A percentile compares a stretch with the other conserved stretches of the same genome.
phyloP scores from a whole-genome alignment of 352 stramenopile genomes.

The Phytophthora quininea region DNA sequence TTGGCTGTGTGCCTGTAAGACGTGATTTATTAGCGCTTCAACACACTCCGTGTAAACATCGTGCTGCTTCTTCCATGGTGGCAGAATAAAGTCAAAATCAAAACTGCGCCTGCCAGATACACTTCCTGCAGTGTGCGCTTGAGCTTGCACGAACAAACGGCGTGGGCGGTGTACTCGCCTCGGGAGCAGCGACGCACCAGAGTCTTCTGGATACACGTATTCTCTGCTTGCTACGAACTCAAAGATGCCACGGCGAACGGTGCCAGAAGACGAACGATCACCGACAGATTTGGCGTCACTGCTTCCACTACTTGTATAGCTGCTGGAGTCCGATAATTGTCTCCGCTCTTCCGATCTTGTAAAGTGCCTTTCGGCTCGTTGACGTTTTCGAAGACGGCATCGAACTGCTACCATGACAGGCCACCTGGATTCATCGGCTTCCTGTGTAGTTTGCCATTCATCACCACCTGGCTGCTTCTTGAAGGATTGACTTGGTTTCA shows the following conservation, averaged over 20 bases:
- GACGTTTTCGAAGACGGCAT: constrained; percentile 47
- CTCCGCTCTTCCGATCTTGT: constrained; percentile 14
- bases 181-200: constrained; percentile 20
- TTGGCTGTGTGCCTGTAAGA: constrained; percentile 39
- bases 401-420: constrained; percentile 65
- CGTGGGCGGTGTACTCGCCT: constrained; percentile 29
- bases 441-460: neutral
- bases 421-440: constrained; percentile 9
- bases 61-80: constrained; percentile 50
- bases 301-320: constrained; percentile 13
- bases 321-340: constrained; percentile 13
- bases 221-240: constrained; percentile 27
- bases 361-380: constrained; percentile 12
- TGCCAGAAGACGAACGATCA: constrained; percentile 4
- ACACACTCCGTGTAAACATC: constrained; percentile 60
- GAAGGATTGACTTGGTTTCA: neutral
- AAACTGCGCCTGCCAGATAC: constrained; percentile 47
- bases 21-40: constrained; percentile 40
- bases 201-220: constrained; percentile 11
- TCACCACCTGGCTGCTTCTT: neutral
- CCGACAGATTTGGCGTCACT: constrained; percentile 21
- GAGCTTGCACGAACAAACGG: constrained; percentile 32
- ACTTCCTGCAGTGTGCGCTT: constrained; percentile 4
- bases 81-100: constrained; percentile 72
- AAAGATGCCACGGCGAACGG: constrained; percentile 34